A percentile compares a stretch with the other conserved stretches of the same genome.
phyloP scores from a whole-genome alignment of 2,329 filamentous ascomycete species.

The Phialemonium atrogriseum region DNA sequence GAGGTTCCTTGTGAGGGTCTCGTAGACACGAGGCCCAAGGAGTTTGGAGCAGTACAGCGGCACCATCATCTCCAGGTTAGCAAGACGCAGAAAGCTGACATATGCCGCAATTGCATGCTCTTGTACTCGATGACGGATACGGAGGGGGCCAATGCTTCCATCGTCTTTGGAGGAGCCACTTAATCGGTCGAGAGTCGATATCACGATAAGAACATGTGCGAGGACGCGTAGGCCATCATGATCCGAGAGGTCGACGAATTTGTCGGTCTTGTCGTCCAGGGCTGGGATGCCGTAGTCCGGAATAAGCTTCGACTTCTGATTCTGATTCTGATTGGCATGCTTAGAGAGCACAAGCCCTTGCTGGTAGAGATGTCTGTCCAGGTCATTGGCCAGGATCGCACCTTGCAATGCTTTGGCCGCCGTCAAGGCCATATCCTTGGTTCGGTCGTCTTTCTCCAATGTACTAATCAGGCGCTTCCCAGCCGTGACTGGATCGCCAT shows the following conservation, averaged over 20 bases:
- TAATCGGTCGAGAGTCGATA: slow-evolving; percentile 55
- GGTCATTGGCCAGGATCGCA: slow-evolving; percentile 59
- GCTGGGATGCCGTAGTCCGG: slow-evolving; percentile 27
- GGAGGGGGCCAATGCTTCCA: slow-evolving; percentile 16
- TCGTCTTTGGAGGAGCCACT: slow-evolving; percentile 24
- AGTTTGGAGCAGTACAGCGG: slow-evolving; percentile 84
- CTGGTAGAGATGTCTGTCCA: slow-evolving; percentile 48
- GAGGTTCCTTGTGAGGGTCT: slow-evolving; percentile 67
- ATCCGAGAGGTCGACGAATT: slow-evolving; percentile 47
- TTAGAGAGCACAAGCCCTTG: slow-evolving; percentile 47
- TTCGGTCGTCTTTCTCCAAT: slow-evolving; percentile 48
- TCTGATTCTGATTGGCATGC: slow-evolving; percentile 33
- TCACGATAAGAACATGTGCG: slow-evolving; percentile 56
- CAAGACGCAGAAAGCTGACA: slow-evolving; percentile 67
- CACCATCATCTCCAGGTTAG: slow-evolving; percentile 67
- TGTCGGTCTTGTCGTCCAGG: slow-evolving; percentile 28
- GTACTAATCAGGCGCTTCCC: slow-evolving; percentile 51
- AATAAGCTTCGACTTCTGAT: slow-evolving; percentile 32
- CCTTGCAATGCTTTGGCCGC: slow-evolving; percentile 72
- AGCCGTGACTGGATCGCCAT: slow-evolving; percentile 45
- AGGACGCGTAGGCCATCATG: slow-evolving; percentile 60
- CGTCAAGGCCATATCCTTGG: slow-evolving; percentile 48
- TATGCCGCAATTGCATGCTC: slow-evolving; percentile 78
- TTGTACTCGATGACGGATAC: slow-evolving; percentile 34
- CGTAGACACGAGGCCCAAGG: slow-evolving; percentile 52